Percentiles rank a stretch among this genome's conserved stretches.
phyloP scores from a whole-genome alignment of 306 rosid species.

The Trifolium repens region DNA sequence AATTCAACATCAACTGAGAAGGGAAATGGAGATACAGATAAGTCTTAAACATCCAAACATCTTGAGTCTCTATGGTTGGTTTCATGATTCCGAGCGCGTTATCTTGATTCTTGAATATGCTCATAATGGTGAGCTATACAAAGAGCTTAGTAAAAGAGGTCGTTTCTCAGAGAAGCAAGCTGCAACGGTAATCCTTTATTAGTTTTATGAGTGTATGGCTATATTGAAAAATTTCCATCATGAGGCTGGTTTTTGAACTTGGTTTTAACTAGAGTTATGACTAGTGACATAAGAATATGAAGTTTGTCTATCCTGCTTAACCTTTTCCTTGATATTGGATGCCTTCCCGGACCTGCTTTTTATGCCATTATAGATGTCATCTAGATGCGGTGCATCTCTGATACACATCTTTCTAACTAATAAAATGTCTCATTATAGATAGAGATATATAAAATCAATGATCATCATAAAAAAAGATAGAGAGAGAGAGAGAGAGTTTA shows the following conservation, averaged over 20 bases:
- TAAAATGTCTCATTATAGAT: no score
- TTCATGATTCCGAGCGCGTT: conserved; percentile 70
- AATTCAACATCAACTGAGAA: conserved; percentile 72
- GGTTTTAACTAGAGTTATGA: conserved; percentile 8
- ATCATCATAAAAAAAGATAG: no score
- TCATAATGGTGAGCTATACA: conserved; percentile 82
- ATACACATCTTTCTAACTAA: no score
- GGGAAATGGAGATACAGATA: conserved; percentile 85
- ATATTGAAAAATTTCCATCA: not conserved
- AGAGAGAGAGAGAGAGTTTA: no score
- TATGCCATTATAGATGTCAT: not conserved
- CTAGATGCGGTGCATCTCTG: no score
- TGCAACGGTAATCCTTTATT: conserved; percentile 58
- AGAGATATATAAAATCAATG: no score
- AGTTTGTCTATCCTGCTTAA: conserved; percentile 7
- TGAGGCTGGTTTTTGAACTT: not conserved
- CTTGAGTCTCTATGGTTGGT: conserved; percentile 79
- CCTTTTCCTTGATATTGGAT: conserved; percentile 15
- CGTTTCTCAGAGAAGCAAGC: conserved; percentile 72
- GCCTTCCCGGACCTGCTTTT: not conserved
- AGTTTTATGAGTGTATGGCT: not conserved
- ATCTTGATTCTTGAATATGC: conserved; percentile 88
- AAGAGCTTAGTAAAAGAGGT: conserved; percentile 54
- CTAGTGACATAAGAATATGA: conserved; percentile 1
- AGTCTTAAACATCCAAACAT: conserved; percentile 71